These are phyloP conservation scores for Psidium guajava DNA, from an alignment of 345 rosid species.

Conservation along the genomic window DNA sequence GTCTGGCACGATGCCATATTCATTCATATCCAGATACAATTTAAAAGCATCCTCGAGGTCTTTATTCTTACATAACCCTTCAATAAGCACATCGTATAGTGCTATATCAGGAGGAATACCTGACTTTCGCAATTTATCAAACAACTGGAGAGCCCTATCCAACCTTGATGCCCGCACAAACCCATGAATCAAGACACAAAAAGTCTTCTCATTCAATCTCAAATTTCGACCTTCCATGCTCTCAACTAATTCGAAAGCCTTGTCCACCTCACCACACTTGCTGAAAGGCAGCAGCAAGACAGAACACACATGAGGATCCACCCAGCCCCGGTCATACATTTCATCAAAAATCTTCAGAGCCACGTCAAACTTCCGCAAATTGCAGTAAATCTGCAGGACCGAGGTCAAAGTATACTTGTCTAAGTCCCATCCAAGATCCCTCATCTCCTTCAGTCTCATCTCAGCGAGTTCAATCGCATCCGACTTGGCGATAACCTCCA, in stretches of 20 bases:
- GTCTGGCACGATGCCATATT: conserved; percentile 39
- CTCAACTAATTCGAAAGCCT: conserved; percentile 63
- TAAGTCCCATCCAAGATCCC: conserved; percentile 30
- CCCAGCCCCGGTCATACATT: conserved; percentile 47
- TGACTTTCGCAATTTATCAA: conserved; percentile 40
- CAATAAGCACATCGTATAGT: conserved; percentile 62
- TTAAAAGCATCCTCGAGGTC: conserved; percentile 44
- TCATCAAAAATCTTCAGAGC: conserved; percentile 48
- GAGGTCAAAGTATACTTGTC: conserved; percentile 75
- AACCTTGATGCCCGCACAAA: conserved; percentile 47
- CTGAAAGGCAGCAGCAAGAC: conserved; percentile 52
- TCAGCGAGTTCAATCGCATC: conserved; percentile 44
- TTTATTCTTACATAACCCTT: conserved; percentile 42
- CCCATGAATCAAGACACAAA: conserved; percentile 64
- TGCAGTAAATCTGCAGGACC: conserved; percentile 60
- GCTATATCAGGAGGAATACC: conserved; percentile 49
- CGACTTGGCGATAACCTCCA: conserved; percentile 60
- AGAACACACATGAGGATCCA: conserved; percentile 50
- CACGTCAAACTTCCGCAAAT: conserved; percentile 30
- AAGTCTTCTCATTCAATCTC: conserved; percentile 61
- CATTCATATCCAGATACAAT: conserved; percentile 57
- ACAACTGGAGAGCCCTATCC: conserved; percentile 56
- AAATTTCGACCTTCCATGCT: conserved; percentile 39
- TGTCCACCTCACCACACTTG: conserved; percentile 66
- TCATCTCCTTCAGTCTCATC: conserved; percentile 60